Evolutionary conservation across 2,329 filamentous ascomycete genomes (phyloP).

Genomic region (Pestalotiopsis sp.): DNA sequence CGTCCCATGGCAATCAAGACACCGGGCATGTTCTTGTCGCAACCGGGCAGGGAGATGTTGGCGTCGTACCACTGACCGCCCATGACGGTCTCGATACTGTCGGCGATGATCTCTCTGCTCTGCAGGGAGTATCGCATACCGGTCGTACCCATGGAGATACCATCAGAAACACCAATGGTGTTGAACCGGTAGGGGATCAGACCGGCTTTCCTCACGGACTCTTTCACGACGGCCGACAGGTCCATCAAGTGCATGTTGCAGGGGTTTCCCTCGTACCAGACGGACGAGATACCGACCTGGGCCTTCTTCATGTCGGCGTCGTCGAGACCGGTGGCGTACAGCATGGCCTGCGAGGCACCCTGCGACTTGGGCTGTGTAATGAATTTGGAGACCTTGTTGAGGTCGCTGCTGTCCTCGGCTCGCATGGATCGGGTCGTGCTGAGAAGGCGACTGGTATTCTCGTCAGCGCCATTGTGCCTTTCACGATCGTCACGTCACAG

Average conservation of each 20-base stretch:
- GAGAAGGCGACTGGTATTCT: conserved; percentile 48
- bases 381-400: conserved; percentile 82
- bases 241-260: conserved; percentile 99
- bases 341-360: conserved; percentile 97
- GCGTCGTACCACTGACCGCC: conserved; percentile 92
- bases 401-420: conserved; percentile 50
- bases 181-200: conserved; percentile 97
- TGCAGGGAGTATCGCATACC: conserved; percentile 93
- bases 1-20: conserved; percentile 54
- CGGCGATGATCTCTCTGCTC: conserved; percentile 95
- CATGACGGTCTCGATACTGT: conserved; percentile 91
- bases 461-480: not conserved
- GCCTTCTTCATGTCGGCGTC: conserved; percentile 93
- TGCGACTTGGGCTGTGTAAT: conserved; percentile 98
- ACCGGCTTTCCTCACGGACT: conserved; percentile 68
- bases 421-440: conserved; percentile 52
- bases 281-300: conserved; percentile 95
- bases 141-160: conserved; percentile 96
- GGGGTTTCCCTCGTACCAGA: conserved; percentile 97
- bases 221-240: conserved; percentile 74
- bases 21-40: conserved; percentile 55
- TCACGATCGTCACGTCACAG: not conserved
- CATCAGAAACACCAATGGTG: conserved; percentile 96
- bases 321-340: conserved; percentile 89
- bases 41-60: conserved; percentile 62